A percentile compares a stretch with the other conserved stretches of the same genome.
Evolutionary conservation across 2,329 filamentous ascomycete species (phyloP).

Genomic region (Pseudopithomyces chartarum): DNA sequence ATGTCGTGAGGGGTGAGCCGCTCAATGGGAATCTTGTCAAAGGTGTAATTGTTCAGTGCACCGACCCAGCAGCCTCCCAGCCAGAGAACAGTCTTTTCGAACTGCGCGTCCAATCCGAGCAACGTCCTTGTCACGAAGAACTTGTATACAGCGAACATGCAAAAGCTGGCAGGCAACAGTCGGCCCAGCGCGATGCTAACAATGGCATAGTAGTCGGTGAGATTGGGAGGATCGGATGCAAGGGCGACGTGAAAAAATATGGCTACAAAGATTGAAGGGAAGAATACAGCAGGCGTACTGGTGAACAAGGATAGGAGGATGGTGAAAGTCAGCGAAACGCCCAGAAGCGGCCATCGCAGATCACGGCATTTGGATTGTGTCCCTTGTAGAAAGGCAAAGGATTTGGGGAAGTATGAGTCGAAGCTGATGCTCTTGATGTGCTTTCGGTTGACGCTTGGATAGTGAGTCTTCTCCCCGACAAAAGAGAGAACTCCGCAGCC

Average conservation of each 20-base stretch:
- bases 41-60: slow-evolving; percentile 91
- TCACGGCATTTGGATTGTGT: slow-evolving; percentile 74
- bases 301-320: slow-evolving; percentile 80
- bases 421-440: slow-evolving; percentile 80
- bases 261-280: slow-evolving; percentile 79
- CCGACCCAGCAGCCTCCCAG: slow-evolving; percentile 90
- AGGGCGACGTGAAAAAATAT: slow-evolving; percentile 90
- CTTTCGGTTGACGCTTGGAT: slow-evolving; percentile 67
- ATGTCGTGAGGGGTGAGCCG: slow-evolving; percentile 91
- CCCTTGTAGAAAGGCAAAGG: slow-evolving; percentile 74
- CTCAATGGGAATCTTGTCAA: slow-evolving; percentile 90
- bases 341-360: slow-evolving; percentile 81
- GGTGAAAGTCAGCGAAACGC: slow-evolving; percentile 80
- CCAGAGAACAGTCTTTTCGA: slow-evolving; percentile 91
- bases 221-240: slow-evolving; percentile 81
- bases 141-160: slow-evolving; percentile 84
- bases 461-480: slow-evolving; percentile 70
- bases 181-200: slow-evolving; percentile 80
- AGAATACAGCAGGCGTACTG: slow-evolving; percentile 78
- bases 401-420: slow-evolving; percentile 85
- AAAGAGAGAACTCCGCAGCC: slow-evolving; percentile 83
- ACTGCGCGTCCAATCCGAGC: slow-evolving; percentile 73
- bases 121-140: slow-evolving; percentile 79
- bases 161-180: slow-evolving; percentile 85
- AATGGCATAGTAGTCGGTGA: slow-evolving; percentile 69